These are phyloP conservation scores for Naganishia vaughanmartiniae DNA, from an alignment of 768 basidiomycete genomes.

Conservation along the genomic window DNA sequence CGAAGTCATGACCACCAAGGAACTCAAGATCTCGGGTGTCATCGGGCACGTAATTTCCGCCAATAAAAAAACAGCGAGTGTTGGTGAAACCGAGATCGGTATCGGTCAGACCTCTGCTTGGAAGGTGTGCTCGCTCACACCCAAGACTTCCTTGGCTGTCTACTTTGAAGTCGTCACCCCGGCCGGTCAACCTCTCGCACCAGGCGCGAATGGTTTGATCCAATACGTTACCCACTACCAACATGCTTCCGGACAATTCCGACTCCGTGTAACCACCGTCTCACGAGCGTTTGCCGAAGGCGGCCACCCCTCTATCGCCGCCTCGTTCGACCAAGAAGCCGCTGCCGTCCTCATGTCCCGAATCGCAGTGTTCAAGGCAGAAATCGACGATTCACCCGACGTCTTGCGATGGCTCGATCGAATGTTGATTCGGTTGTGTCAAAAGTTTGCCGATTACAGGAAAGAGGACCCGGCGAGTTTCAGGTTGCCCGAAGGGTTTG, in stretches of 20 bases:
- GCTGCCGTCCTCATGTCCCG: slow-evolving; percentile 97
- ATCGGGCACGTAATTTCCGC: slow-evolving; percentile 97
- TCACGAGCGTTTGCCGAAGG: slow-evolving; percentile 97
- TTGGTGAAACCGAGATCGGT: slow-evolving; percentile 98
- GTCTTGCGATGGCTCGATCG: slow-evolving; percentile 95
- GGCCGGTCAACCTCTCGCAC: slow-evolving; percentile 85
- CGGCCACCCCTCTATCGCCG: slow-evolving; percentile 87
- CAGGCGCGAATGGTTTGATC: slow-evolving; percentile 80
- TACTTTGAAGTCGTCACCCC: slow-evolving; percentile 99
- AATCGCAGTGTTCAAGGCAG: slow-evolving; percentile 98
- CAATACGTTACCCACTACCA: slow-evolving; percentile 99
- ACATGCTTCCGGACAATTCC: slow-evolving; percentile 90
- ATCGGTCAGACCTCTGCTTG: slow-evolving; percentile 98
- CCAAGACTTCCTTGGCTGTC: slow-evolving; percentile 80
- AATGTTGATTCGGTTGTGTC: slow-evolving; percentile 96
- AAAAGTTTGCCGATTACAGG: slow-evolving; percentile 98
- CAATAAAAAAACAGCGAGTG: slow-evolving; percentile 91
- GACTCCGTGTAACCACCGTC: slow-evolving; percentile 94
- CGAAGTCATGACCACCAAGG: slow-evolving; percentile 98
- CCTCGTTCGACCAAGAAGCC: slow-evolving; percentile 95
- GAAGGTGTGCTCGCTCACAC: slow-evolving; percentile 89
- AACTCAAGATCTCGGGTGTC: slow-evolving; percentile 94
- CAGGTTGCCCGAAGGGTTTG: slow-evolving; percentile 89
- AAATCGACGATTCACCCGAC: slow-evolving; percentile 96
- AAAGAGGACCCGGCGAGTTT: slow-evolving; percentile 97